Evolutionary conservation across 208 protist species (phyloP).

Genomic region (Crithidia sp.): DNA sequence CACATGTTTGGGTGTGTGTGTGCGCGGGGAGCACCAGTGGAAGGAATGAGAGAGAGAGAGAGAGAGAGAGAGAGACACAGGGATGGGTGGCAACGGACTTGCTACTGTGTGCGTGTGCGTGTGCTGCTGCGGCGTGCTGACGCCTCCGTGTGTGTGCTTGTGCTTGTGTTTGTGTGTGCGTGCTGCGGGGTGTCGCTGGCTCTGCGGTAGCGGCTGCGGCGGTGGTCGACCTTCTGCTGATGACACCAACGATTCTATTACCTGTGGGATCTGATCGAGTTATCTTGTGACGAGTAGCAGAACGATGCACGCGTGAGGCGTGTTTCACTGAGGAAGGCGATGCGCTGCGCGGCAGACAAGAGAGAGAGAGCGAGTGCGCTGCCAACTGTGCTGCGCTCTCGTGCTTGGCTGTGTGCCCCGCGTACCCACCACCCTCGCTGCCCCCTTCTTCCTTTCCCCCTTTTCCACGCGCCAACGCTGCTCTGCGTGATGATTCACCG

Average conservation of each 20-base stretch:
- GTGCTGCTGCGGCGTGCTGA: too few relatives aligned
- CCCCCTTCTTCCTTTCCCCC: too few relatives aligned
- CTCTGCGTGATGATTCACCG: conserved; percentile 34
- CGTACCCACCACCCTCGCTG: neutral
- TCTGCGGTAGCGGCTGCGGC: neutral
- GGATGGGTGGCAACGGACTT: too few relatives aligned
- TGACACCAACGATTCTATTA: conserved; percentile 43
- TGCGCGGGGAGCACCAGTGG: too few relatives aligned
- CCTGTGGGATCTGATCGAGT: conserved; percentile 48
- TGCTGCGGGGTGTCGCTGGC: neutral
- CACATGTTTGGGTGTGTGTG: conserved; percentile 10
- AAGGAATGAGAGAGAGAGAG: neutral
- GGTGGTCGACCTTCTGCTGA: conserved; percentile 19
- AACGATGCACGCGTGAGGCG: conserved; percentile 29
- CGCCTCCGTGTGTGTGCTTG: too few relatives aligned
- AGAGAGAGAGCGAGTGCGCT: too few relatives aligned
- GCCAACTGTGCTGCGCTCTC: too few relatives aligned
- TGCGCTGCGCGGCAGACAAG: too few relatives aligned
- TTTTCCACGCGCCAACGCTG: neutral
- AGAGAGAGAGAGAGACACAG: too few relatives aligned
- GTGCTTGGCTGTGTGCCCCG: too few relatives aligned
- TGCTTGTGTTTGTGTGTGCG: neutral
- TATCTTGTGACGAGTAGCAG: conserved; percentile 19
- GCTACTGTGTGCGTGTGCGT: neutral
- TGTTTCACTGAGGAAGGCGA: conserved; percentile 27